These are phyloP conservation scores for Fusarium lateritium DNA, from an alignment of 2,329 filamentous ascomycete genomes.

Conservation along the genomic window DNA sequence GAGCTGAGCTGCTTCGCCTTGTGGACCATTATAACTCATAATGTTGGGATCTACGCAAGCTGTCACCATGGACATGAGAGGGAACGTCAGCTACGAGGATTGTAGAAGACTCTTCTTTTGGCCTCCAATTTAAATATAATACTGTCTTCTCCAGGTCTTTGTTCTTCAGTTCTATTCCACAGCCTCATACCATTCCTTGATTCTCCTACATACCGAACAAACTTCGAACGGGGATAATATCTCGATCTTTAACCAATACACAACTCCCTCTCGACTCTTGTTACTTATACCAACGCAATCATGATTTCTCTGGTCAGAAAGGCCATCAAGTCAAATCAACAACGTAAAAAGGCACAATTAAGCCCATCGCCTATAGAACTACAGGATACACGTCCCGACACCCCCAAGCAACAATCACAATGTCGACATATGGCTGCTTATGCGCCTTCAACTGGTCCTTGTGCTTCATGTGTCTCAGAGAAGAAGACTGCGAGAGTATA, in stretches of 20 bases:
- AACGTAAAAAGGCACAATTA: conserved; percentile 13
- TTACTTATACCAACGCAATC: background rate
- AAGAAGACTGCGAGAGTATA: conserved; percentile 57
- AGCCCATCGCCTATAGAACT: background rate
- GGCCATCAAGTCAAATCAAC: conserved; percentile 21
- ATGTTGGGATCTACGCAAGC: conserved; percentile 4
- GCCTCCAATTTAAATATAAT: conserved; percentile 29
- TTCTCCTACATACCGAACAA: background rate
- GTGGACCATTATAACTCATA: background rate
- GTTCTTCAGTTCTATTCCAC: background rate
- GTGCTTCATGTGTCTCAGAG: conserved; percentile 53
- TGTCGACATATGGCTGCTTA: conserved; percentile 44
- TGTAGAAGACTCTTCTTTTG: too few relatives aligned
- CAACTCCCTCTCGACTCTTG: background rate
- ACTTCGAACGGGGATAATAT: background rate
- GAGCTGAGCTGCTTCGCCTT: conserved; percentile 8
- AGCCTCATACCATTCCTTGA: background rate
- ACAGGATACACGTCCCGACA: conserved; percentile 7
- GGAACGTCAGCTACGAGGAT: conserved; percentile 1
- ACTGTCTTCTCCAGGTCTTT: background rate
- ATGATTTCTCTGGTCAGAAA: conserved; percentile 38
- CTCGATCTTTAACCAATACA: background rate
- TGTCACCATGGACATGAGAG: background rate
- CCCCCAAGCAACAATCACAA: conserved; percentile 21
- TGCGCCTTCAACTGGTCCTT: conserved; percentile 39